These are phyloP conservation scores for Ceriops tagal DNA, from an alignment of 345 rosid genomes.

Conservation along the genomic window DNA sequence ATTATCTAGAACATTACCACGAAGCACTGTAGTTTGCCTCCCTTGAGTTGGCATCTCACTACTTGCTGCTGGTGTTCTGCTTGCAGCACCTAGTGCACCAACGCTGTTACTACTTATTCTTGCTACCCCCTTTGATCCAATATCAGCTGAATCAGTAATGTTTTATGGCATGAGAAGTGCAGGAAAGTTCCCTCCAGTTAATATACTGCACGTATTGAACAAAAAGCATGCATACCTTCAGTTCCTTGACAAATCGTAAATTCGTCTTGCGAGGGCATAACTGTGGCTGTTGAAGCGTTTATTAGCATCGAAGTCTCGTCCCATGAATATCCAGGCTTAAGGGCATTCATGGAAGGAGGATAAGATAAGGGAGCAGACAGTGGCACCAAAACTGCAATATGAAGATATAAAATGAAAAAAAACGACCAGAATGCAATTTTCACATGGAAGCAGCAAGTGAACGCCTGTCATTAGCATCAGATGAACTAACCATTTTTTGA, in stretches of 20 bases:
- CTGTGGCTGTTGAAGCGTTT: constrained; percentile 37
- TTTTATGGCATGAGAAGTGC: constrained; percentile 61
- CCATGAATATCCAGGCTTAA: constrained; percentile 56
- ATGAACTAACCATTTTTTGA: constrained; percentile 62
- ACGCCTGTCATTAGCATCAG: background rate
- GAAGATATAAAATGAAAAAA: constrained; percentile 11
- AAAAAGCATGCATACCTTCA: constrained; percentile 51
- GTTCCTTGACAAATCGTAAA: constrained; percentile 40
- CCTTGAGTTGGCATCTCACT: constrained; percentile 45
- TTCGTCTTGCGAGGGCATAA: constrained; percentile 49
- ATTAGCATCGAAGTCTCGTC: constrained; percentile 60
- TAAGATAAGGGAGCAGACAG: constrained; percentile 58
- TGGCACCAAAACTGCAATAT: constrained; percentile 48
- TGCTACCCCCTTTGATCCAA: constrained; percentile 69
- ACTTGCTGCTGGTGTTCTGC: constrained; percentile 40
- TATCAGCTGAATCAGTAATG: constrained; percentile 91
- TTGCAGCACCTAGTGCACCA: constrained; percentile 48
- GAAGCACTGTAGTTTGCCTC: constrained; percentile 50
- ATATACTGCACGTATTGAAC: constrained; percentile 25
- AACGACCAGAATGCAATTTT: background rate
- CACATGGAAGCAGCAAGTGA: background rate
- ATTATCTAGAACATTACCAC: constrained; percentile 42
- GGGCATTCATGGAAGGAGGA: constrained; percentile 37
- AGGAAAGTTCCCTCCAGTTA: constrained; percentile 44
- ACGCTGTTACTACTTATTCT: constrained; percentile 45